These are phyloP conservation scores for Erysimum pusillum DNA, from an alignment of 441 rosid genomes.

Conservation along the genomic window DNA sequence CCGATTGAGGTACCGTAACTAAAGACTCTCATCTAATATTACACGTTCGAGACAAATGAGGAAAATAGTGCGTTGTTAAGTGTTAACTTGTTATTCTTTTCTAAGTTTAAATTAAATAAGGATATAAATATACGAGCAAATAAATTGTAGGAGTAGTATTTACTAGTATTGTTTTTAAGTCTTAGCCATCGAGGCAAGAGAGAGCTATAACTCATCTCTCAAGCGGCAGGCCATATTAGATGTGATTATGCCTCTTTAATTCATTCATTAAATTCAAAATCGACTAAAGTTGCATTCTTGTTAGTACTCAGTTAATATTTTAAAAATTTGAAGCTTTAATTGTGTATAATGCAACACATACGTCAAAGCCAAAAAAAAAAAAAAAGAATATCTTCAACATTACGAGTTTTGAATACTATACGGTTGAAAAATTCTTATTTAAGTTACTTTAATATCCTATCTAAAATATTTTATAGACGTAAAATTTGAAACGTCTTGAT, in stretches of 20 bases:
- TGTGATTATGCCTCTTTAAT: conserved; percentile 3
- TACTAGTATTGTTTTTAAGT: conserved; percentile 1
- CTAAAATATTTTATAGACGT: neutral
- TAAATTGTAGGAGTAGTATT: neutral
- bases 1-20: conserved; percentile 27
- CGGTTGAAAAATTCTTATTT: neutral
- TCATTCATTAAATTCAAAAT: conserved; percentile 5
- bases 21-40: conserved; percentile 13
- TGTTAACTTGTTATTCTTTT: neutral
- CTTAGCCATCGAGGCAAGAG: conserved; percentile 6
- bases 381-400: neutral
- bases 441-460: neutral
- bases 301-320: neutral
- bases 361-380: neutral
- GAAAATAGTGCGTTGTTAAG: neutral
- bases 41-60: conserved; percentile 6
- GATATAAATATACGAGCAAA: neutral
- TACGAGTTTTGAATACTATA: neutral
- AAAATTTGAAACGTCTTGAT: neutral
- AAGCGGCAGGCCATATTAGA: neutral
- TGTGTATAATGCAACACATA: neutral
- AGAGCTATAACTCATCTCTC: conserved; percentile 7
- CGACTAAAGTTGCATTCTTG: neutral
- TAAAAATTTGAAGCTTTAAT: neutral
- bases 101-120: neutral